Base-by-base conservation (phyloP, 1,284 basidiomycete species). In the Marasmius sp. region DNA sequence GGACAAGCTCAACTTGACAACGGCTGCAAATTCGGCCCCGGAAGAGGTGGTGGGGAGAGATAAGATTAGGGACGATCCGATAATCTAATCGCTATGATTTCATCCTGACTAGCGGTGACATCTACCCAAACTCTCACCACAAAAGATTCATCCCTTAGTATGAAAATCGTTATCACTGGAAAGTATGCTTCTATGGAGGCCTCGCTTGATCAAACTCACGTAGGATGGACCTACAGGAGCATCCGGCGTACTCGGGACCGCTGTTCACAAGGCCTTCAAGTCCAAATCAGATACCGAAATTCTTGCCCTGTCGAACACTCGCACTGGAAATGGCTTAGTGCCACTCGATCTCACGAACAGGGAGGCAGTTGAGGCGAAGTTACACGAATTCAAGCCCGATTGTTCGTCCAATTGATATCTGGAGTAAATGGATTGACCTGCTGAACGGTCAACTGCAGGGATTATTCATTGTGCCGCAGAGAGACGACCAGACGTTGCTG, bases 381-480 rank as follows among this genome's bases (percentile, higher is more conserved):
- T 93, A 58, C 68, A 71, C 0, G 76, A 81, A 8, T 83, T 85
- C 72, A 80, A 80, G 61, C 91, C 92, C 2, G 75, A 86, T 59
- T 92, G 91, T 92, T 72, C 67, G 85, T 73, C 47, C 20, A 37
- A 27, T 52, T 39, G 34, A 41, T 37, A 39, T 45, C 55, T 57
- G 52, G 47, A 50, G 41, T 16, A 48, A 22, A 20, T 37, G 36
- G 45, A 61, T 39, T 27, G 27, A 47, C 16, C 8, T 58, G 36
- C 41, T 43, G 8, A 47, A 1, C 45, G 18, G 52, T 55, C 12
- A n/a, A 43, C 63, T 64, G 60, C 69, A 90, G 89, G 89, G 87
- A 83, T 94, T 34, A 85, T 95, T 20, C 93, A 94, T 68, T 93
- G 92, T 66, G 93, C 93, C 14, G 93, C 93, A 3, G 93, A 94